Conservation (phyloP, 495 filamentous ascomycete species). For the Amniculicola lignicola region DNA sequence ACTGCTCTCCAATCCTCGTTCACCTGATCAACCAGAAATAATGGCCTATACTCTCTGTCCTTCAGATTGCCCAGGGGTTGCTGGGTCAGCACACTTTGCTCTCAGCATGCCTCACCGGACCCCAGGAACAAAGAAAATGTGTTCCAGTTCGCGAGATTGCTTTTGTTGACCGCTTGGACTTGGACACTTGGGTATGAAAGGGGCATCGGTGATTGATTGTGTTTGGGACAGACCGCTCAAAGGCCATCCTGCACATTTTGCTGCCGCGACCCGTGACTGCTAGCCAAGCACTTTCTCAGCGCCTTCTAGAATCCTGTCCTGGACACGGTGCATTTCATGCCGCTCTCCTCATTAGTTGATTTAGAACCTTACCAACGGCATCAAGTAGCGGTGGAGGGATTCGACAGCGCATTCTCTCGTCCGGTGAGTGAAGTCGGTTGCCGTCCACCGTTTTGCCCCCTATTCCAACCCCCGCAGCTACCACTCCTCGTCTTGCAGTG, state of each 20-base stretch:
- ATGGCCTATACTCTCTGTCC: too few relatives aligned
- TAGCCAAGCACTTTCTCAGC: neutral
- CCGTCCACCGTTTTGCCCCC: too few relatives aligned
- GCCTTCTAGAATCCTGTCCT: slow-evolving; percentile 15
- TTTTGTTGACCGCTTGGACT: slow-evolving; percentile 20
- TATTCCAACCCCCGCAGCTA: neutral
- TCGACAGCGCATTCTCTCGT: slow-evolving; percentile 12
- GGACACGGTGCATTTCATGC: slow-evolving; percentile 11
- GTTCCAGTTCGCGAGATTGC: slow-evolving; percentile 20
- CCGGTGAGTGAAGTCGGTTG: too few relatives aligned
- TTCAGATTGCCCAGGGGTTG: too few relatives aligned
- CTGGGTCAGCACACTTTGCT: slow-evolving; percentile 2
- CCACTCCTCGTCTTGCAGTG: neutral
- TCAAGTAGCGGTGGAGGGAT: slow-evolving; percentile 13
- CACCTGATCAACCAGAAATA: too few relatives aligned
- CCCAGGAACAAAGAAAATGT: slow-evolving; percentile 26
- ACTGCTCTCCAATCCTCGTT: too few relatives aligned
- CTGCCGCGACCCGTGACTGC: slow-evolving; percentile 21
- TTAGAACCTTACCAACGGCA: neutral
- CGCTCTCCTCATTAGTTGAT: neutral
- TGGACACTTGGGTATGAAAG: slow-evolving; percentile 2
- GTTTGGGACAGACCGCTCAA: slow-evolving; percentile 28
- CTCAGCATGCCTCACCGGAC: slow-evolving; percentile 26
- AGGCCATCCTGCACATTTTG: slow-evolving; percentile 15
- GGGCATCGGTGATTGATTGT: slow-evolving; percentile 22